Percentiles rank a stretch among this genome's conserved stretches.
Evolutionary conservation across 345 rosid species (phyloP).

Genomic region (Camelina hispida): DNA sequence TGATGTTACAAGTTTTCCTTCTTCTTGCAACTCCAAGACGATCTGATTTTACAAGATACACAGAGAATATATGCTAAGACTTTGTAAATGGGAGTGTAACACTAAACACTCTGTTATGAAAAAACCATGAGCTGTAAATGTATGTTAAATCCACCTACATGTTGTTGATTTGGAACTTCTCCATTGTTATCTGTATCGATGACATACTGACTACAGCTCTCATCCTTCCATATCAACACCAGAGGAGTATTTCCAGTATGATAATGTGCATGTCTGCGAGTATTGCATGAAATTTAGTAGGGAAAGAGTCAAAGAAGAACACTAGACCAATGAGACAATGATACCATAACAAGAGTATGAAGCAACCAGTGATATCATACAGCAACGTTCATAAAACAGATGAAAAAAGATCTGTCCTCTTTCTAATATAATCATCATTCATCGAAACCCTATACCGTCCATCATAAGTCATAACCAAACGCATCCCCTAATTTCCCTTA

Average conservation of each 20-base stretch:
- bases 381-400: not conserved
- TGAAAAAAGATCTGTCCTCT: not conserved
- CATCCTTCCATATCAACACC: slow-evolving; percentile 97
- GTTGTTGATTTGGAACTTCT: slow-evolving; percentile 72
- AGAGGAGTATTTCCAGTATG: slow-evolving; percentile 91
- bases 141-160: slow-evolving; percentile 51
- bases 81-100: not conserved
- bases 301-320: not conserved
- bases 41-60: slow-evolving; percentile 51
- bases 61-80: not conserved
- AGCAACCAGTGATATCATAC: slow-evolving; percentile 2
- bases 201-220: slow-evolving; percentile 87
- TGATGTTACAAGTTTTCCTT: slow-evolving; percentile 78
- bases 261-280: slow-evolving; percentile 82
- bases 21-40: slow-evolving; percentile 86
- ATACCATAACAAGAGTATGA: slow-evolving; percentile 10
- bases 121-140: slow-evolving; percentile 12
- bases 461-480: not conserved
- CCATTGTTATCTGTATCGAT: slow-evolving; percentile 94
- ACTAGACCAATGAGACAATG: slow-evolving; percentile 7
- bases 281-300: slow-evolving; percentile 18
- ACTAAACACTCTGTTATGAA: slow-evolving; percentile 16
- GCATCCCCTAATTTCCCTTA: not conserved
- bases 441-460: not conserved
- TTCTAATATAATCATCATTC: not conserved